Evolutionary conservation across 1,284 basidiomycete species (phyloP).

Genomic region (Rhodotorula mucilaginosa): DNA sequence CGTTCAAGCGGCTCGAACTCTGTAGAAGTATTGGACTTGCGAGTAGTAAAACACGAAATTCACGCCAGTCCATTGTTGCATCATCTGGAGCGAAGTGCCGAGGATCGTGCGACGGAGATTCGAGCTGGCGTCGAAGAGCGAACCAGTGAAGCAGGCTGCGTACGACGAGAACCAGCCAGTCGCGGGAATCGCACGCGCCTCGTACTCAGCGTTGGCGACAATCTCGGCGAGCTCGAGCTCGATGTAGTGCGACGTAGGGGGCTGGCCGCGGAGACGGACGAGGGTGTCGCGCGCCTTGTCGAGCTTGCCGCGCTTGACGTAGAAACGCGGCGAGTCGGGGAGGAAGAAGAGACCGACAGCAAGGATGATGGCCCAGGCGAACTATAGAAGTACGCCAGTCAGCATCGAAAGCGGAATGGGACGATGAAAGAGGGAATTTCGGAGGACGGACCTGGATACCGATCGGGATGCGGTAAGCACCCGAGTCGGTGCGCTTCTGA

Average conservation of each 20-base stretch:
- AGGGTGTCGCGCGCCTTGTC: constrained; percentile 65
- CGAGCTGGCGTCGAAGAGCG: constrained; percentile 32
- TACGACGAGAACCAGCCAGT: constrained; percentile 26
- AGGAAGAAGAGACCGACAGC: constrained; percentile 61
- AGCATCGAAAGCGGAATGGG: neutral
- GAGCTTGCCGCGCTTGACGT: constrained; percentile 62
- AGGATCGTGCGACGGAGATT: constrained; percentile 45
- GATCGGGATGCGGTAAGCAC: constrained; percentile 44
- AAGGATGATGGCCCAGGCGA: constrained; percentile 60
- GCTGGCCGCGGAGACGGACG: constrained; percentile 41
- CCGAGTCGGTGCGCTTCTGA: constrained; percentile 43
- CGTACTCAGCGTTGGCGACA: constrained; percentile 43
- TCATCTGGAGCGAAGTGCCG: constrained; percentile 44
- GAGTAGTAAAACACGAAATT: constrained; percentile 36
- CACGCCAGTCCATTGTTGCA: constrained; percentile 47
- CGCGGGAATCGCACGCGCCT: constrained; percentile 35
- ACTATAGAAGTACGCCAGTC: constrained; percentile 37
- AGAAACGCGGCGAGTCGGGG: constrained; percentile 69
- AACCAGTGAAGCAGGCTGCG: constrained; percentile 40
- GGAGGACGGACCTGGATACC: constrained; percentile 56
- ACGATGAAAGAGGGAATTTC: too few species aligned
- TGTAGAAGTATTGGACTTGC: too few species aligned
- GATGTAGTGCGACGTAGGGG: constrained; percentile 36
- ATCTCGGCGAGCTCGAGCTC: constrained; percentile 43
- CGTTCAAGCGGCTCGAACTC: too few species aligned